Base-by-base conservation (phyloP, 1,284 basidiomycete genomes). In the Naganishia sp. region DNA sequence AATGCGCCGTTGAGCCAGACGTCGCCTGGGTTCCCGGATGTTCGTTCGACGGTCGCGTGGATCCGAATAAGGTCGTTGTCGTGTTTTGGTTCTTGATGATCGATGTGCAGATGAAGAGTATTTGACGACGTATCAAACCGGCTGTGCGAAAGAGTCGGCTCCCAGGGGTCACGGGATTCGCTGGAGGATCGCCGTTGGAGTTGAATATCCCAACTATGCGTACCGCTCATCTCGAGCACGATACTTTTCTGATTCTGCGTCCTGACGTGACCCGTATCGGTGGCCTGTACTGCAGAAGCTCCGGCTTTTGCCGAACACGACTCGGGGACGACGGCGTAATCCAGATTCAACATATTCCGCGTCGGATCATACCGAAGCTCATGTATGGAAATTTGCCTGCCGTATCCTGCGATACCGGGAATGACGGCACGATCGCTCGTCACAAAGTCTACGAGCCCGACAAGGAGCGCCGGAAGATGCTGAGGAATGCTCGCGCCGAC, bases 1-100 rank as follows among this genome's bases (percentile, higher is more conserved):
- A 66, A 85, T 4, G 91, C 82, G 0, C 93, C 92, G 72, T 97
- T 96, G 52, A 97, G 82, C 47, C 60, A 13, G 71, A 72, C 25
- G 74, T 67, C 85, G 70, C 84, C 86, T 2, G 86, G 85, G 3
- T 87, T 85, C n/a, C 88, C 87, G 9, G 79, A 80, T 0, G 92
- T 92, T 18, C 89, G 84, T 77, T 95, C 92, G 67, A 95, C 85
- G 15, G 86, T 66, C n/a, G 51, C 43, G 23, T 50, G 49, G 21
- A 58, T 51, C 23, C 65, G 41, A 18, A 61, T 61, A 3, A 66
- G 25, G 41, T 66, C 52, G 41, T 58, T 53, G 23, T 39, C 32
- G 32, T 49, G 65, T 1, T 6, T 18, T 15, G 65, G 65, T 11
- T 53, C 49, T 15, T 32, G 15, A 18, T 55, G 49, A n/a, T 54